Base-by-base conservation (phyloP, 768 basidiomycete species). In the Trametes cubensis region DNA sequence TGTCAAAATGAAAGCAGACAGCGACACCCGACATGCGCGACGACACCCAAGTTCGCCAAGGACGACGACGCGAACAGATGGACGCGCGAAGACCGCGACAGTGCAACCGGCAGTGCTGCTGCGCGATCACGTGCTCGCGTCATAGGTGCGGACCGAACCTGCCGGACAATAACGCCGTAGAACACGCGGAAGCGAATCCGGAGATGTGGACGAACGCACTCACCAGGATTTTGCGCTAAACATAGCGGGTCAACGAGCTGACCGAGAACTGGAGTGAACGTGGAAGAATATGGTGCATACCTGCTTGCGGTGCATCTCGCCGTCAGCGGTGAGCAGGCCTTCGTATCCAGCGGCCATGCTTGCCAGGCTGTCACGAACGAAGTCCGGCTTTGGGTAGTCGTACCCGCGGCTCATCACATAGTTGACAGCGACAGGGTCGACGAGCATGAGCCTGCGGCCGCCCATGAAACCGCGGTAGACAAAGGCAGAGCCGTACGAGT, bases 361-460 rank as follows among this genome's bases (percentile, higher is more conserved):
- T 0, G 82, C 80, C 21, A 85, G 75, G 58, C 72, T 78, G 44
- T 84, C 82, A 15, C 79, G 72, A 17, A 85, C 76, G 62, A 84
- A 84, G 60, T 83, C 80, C 2, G 86, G 85, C 71, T 89, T 89
- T 28, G 83, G 85, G 67, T 83, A 86, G 58, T 82, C 76, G 62
- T 86, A 83, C 0, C 83, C 77, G 54, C 81, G 78, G 10, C 76
- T 73, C 50, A 90, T 79, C 47, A 90, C 83, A 59, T 87, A 81
- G 4, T 79, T 75, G 41, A 89, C 70, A 1, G 86, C 85, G 20
- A 76, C 71, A 4, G 83, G 81, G 72, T 88, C 87, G 50, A 80
- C 81, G 7, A 84, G 85, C 72, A 85, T 76, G 60, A 89, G 76
- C 23, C 87, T 75, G 49, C 77, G 76, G 3, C 80, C 82, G 39